Base-by-base conservation (phyloP, 1,284 basidiomycete genomes). In the Irpex sp. region DNA sequence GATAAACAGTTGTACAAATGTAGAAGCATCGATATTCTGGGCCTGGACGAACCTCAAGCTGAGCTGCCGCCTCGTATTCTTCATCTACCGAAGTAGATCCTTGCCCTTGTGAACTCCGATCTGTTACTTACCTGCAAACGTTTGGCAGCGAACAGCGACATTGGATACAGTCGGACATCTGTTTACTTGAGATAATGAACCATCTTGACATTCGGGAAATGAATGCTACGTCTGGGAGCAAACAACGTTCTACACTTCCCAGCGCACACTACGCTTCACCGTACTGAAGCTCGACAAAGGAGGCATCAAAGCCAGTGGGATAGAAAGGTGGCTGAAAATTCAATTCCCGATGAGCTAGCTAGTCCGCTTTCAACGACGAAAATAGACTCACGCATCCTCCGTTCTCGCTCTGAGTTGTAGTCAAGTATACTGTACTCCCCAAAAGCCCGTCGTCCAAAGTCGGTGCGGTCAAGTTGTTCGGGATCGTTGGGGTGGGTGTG, bases 381-480 rank as follows among this genome's bases (percentile, higher is more conserved):
- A 19, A 49, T 28, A 5, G 56, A 57, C 56, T 14, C 39, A 57
- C 56, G 37, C 36, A 45, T 42, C 37, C 18, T 45, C 36, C 28
- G 21, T 35, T 55, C 53, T 57, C 56, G 23, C 21, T 39, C 21
- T 57, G 56, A 3, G 39, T 57, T 8, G 39, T 23, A 5, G 37
- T 35, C 14, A 57, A 19, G 23, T 39, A 57, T 8, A 57, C 37
- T 6, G 8, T 23, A 8, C n/a, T 14, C 3, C 56, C 56, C 5
- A 57, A 14, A 6, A 14, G 14, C 10, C 9, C 14, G 6, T 18
- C 35, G 9, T 45, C 56, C n/a, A 57, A 16, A 18, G n/a, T 45
- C 14, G 56, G 56, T n/a, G 19, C 39, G 1, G 56, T 57, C 35
- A 57, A 35, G 37, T 57, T 57, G 56, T 57, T 57, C 19, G 56